These are phyloP conservation scores for Croton laevigatus DNA, from an alignment of 441 rosid genomes.

Conservation along the genomic window DNA sequence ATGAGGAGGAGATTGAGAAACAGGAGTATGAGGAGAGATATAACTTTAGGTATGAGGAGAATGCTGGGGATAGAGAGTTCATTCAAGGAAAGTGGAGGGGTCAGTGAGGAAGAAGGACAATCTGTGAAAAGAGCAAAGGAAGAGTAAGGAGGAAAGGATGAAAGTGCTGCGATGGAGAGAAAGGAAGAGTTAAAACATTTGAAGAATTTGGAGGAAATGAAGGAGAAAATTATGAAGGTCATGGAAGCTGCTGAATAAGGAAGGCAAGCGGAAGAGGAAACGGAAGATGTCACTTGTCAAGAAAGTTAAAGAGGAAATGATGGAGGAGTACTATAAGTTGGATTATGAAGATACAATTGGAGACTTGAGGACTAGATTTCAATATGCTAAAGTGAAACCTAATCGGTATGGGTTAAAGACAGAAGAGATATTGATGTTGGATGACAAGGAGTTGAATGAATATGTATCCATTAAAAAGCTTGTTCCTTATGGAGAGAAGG, in stretches of 20 bases:
- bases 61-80: slow-evolving; percentile 54
- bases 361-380: slow-evolving; percentile 86
- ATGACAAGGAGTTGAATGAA: slow-evolving; percentile 77
- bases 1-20: slow-evolving; percentile 54
- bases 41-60: slow-evolving; percentile 65
- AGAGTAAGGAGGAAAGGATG: slow-evolving; percentile 66
- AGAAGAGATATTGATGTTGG: slow-evolving; percentile 54
- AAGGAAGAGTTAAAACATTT: slow-evolving; percentile 77
- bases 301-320: slow-evolving; percentile 68
- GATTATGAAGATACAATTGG: slow-evolving; percentile 90
- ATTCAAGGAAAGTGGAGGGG: slow-evolving; percentile 68
- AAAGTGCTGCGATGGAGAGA: slow-evolving; percentile 63
- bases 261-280: slow-evolving; percentile 67
- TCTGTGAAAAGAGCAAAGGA: slow-evolving; percentile 66
- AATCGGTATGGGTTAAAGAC: slow-evolving; percentile 61
- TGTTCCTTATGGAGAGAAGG: slow-evolving; percentile 67
- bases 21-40: slow-evolving; percentile 51
- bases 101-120: slow-evolving; percentile 81
- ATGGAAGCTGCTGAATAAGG: slow-evolving; percentile 63
- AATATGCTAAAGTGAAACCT: slow-evolving; percentile 69
- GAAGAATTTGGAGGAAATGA: slow-evolving; percentile 84
- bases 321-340: slow-evolving; percentile 88
- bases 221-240: slow-evolving; percentile 67
- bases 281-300: slow-evolving; percentile 57
- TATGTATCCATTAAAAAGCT: slow-evolving; percentile 79